Base-by-base conservation (phyloP, 1,139 yeast species). In the Protomyces macrosporus region DNA sequence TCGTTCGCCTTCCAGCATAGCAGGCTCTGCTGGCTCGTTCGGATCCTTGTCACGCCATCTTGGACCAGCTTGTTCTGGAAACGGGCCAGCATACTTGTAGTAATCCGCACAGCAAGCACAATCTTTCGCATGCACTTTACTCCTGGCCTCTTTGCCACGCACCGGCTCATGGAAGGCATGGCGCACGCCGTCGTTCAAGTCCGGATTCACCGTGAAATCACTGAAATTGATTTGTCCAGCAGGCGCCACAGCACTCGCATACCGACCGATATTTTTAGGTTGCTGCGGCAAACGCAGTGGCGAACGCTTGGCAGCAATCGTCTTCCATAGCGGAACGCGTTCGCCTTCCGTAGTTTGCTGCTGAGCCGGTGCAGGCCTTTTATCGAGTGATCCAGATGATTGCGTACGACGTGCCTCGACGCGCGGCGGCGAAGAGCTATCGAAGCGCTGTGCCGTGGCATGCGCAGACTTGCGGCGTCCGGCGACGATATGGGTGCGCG, bases 61-160 rank as follows among this genome's bases (percentile, higher is more conserved):
- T 12, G 71, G 71, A 14, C 65, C 69, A 1, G 62, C 57, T 6
- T 67, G 55, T 7, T 51, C 60, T 1, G 57, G 42, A 0, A 67
- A 69, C 1, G 70, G 68, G 0, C 73, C 74, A 1, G 73, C 72
- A 42, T 69, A 65, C 35, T 65, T 61, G 63, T 70, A 70, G 53
- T 71, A 72, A 67, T 67, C 67, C 40, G 65, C 53, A 59, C 76
- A 73, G 35, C 69, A 65, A 7, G 55, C 50, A 54, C 76, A 73
- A 48, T 70, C 71, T 5, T 65, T 35, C 10, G 75, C 75, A 52
- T 72, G 75, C 40, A 67, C 66, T 53, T 72, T 70, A n/a, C 67
- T 65, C 12, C 71, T 65, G 10, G 69, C 64, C 6, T 65, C 66
- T 0, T 68, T 66, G 6, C 72, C 72, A 4, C 75, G 68, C 10